Conservation (phyloP, 495 filamentous ascomycete species). For the Cercophora samala region DNA sequence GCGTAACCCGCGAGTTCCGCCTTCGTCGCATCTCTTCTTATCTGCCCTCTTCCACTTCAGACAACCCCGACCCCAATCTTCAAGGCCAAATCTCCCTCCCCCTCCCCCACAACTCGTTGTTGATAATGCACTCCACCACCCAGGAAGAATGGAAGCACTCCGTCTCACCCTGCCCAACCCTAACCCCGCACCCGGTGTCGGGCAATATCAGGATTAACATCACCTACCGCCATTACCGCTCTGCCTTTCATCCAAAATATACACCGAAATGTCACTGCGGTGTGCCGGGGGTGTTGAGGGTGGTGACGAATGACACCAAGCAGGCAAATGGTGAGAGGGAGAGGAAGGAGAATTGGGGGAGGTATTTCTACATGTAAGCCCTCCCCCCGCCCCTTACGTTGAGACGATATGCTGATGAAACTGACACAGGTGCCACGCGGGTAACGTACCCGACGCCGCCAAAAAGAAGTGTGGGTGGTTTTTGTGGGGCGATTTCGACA, state of each 20-base stretch:
- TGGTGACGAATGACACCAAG: constrained; percentile 67
- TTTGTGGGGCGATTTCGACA: constrained; percentile 85
- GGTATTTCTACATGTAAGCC: constrained; percentile 80
- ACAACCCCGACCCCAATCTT: constrained; percentile 32
- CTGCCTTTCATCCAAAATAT: constrained; percentile 66
- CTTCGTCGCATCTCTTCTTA: constrained; percentile 67
- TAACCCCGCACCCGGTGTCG: constrained; percentile 78
- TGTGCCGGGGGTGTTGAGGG: constrained; percentile 68
- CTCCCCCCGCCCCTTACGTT: too few species aligned
- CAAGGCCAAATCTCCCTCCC: constrained; percentile 88
- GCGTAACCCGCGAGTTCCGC: constrained; percentile 87
- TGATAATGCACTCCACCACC: constrained; percentile 94
- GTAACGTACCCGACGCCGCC: constrained; percentile 59
- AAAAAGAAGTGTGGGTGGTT: constrained; percentile 79
- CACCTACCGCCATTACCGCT: constrained; percentile 85
- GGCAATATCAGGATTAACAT: constrained; percentile 83
- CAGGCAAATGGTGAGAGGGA: not conserved
- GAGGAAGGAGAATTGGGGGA: constrained; percentile 55
- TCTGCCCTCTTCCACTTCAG: constrained; percentile 4
- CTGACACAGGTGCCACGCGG: constrained; percentile 58
- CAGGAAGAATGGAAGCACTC: constrained; percentile 79
- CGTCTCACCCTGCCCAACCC: constrained; percentile 66
- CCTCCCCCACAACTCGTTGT: constrained; percentile 86
- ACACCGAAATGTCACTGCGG: constrained; percentile 65
- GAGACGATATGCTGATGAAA: too few species aligned